Evolutionary conservation across 306 rosid genomes (phyloP).

Genomic region (Pyrus pyrifolia): DNA sequence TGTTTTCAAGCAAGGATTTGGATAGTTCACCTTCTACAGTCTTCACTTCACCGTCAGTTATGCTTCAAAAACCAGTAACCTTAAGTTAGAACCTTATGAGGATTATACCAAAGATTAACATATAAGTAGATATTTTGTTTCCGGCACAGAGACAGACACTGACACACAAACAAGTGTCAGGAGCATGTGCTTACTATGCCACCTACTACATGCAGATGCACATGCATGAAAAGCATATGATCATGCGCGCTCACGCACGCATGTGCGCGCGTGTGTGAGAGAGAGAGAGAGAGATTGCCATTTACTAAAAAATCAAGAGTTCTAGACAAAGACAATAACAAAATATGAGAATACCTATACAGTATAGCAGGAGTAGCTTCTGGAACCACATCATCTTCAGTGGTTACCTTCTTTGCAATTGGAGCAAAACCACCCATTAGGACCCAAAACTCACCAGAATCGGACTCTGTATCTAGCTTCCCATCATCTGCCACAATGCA

Average conservation of each 20-base stretch:
- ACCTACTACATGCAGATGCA: background rate
- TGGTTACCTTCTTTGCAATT: conserved; percentile 77
- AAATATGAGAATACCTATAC: conserved; percentile 43
- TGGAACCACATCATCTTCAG: conserved; percentile 81
- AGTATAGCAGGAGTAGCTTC: conserved; percentile 85
- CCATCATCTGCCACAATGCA: conserved; percentile 74
- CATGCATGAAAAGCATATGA: background rate
- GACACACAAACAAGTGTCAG: background rate
- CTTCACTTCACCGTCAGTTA: conserved; percentile 68
- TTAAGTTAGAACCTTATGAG: conserved; percentile 6
- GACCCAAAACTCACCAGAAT: conserved; percentile 99
- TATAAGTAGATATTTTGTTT: background rate
- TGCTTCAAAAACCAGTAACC: conserved; percentile 44
- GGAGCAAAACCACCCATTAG: conserved; percentile 99
- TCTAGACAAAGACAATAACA: background rate
- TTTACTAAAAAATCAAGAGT: background rate
- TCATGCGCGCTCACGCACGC: fast-evolving
- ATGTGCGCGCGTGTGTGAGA: background rate
- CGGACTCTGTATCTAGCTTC: conserved; percentile 95
- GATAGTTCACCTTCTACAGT: conserved; percentile 73
- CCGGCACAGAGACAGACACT: background rate
- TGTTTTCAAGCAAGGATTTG: conserved; percentile 81
- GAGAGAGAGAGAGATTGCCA: background rate
- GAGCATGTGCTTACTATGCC: background rate
- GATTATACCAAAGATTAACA: background rate